Conservation (phyloP, 2,329 filamentous ascomycete genomes). For the Magnaporthales sp. region DNA sequence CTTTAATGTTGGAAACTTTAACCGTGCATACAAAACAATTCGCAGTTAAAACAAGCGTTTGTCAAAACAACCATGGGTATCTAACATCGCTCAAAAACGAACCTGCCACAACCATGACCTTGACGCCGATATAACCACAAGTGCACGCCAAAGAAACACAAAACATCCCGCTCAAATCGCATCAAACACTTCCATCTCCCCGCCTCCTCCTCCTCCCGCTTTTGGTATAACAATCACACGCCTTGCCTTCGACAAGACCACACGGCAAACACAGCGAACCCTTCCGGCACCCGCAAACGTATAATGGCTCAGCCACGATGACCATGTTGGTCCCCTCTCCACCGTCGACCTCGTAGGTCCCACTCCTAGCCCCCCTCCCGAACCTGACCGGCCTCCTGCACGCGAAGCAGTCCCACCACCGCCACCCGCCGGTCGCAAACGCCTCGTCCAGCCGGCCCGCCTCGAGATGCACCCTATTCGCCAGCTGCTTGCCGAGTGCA, state of each 20-base stretch:
- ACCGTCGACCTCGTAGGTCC: neutral
- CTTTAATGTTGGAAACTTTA: too few species aligned
- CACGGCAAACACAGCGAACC: neutral
- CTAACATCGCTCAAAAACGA: neutral
- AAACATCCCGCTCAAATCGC: too few species aligned
- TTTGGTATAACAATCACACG: neutral
- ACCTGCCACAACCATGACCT: too few species aligned
- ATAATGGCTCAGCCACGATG: neutral
- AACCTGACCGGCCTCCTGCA: neutral
- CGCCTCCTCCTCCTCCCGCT: neutral
- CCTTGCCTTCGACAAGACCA: neutral
- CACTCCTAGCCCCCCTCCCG: neutral
- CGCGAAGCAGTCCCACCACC: neutral
- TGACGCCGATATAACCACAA: too few species aligned
- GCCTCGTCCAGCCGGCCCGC: neutral
- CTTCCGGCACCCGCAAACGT: neutral
- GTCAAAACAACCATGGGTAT: neutral
- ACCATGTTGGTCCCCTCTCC: neutral
- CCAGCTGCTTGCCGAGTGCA: neutral
- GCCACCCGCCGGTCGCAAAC: neutral
- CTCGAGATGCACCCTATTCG: neutral
- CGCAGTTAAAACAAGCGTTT: neutral
- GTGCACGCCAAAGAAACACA: too few species aligned
- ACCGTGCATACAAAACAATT: neutral
- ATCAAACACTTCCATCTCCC: too few species aligned